A percentile compares a stretch with the other conserved stretches of the same genome.
These are phyloP conservation scores for Aspergillus kassunensis DNA, from an alignment of 495 filamentous ascomycete genomes.

Conservation along the genomic window DNA sequence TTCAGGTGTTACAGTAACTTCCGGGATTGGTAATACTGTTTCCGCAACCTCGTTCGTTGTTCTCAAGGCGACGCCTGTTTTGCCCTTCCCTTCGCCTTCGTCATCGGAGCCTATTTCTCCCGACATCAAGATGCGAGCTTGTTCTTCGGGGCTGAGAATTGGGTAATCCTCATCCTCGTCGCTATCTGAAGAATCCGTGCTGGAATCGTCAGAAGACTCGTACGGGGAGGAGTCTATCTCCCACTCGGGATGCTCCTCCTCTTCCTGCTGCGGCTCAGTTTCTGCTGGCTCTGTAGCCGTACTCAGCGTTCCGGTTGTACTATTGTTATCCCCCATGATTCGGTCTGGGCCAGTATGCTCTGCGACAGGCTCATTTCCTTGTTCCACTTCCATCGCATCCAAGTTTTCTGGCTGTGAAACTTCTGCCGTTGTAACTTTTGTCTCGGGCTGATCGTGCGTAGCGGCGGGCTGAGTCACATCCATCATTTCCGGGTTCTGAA, in stretches of 20 bases:
- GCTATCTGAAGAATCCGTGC: conserved; percentile 54
- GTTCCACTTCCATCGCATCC: conserved; percentile 38
- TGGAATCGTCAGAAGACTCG: conserved; percentile 50
- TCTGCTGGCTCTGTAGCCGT: conserved; percentile 9
- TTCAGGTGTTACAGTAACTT: conserved; percentile 66
- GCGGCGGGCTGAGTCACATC: conserved; percentile 1
- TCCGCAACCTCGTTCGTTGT: conserved; percentile 73
- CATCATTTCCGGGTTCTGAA: not conserved
- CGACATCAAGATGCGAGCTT: conserved; percentile 75
- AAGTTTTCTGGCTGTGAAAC: conserved; percentile 1
- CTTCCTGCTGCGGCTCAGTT: conserved; percentile 44
- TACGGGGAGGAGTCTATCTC: conserved; percentile 63
- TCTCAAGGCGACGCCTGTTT: conserved; percentile 48
- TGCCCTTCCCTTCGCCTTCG: conserved; percentile 53
- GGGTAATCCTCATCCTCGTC: conserved; percentile 65
- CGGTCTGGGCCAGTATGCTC: conserved; percentile 2
- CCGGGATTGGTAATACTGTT: conserved; percentile 65
- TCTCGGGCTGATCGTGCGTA: conserved; percentile 1
- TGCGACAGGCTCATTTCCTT: conserved; percentile 14
- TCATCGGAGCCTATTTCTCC: conserved; percentile 69
- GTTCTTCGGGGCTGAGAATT: conserved; percentile 70
- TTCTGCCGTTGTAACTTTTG: not conserved
- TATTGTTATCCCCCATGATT: not conserved
- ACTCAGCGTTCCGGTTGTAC: not conserved
- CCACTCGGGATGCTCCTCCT: conserved; percentile 67